Conservation (phyloP, 2,329 filamentous ascomycete genomes). For the Botrytis porri region DNA sequence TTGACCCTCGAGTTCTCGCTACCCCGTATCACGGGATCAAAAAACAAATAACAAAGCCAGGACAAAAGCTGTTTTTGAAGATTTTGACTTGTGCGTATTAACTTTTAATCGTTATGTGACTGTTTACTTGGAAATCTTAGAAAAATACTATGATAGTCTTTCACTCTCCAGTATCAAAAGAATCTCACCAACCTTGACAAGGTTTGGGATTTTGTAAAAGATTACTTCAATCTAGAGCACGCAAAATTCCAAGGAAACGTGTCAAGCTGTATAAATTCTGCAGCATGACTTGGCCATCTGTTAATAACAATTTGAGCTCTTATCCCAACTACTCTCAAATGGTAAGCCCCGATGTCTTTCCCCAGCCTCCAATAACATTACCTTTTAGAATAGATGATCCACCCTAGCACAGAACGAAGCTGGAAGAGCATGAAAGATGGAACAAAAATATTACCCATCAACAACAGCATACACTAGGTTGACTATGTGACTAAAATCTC, state of each 20-base stretch:
- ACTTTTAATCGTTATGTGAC: background rate
- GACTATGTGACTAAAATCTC: background rate
- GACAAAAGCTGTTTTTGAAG: background rate
- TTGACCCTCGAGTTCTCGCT: background rate
- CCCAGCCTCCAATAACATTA: background rate
- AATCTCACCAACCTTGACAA: background rate
- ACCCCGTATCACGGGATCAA: background rate
- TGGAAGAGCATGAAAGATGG: background rate
- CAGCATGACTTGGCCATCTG: background rate
- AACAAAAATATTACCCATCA: background rate
- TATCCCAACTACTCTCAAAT: background rate
- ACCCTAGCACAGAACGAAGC: background rate
- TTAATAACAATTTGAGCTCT: background rate
- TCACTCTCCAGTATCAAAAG: background rate
- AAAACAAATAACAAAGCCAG: background rate
- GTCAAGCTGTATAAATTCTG: background rate
- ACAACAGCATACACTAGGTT: background rate
- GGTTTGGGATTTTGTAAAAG: background rate
- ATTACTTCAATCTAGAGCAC: background rate
- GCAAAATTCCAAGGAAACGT: rapidly evolving
- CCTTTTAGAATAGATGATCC: background rate
- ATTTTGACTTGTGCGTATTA: no score
- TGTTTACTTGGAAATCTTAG: no score
- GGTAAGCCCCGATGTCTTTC: background rate
- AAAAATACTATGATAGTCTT: background rate